phyloP scores from a whole-genome alignment of 495 filamentous ascomycete species.

The Patellaria atrata region DNA sequence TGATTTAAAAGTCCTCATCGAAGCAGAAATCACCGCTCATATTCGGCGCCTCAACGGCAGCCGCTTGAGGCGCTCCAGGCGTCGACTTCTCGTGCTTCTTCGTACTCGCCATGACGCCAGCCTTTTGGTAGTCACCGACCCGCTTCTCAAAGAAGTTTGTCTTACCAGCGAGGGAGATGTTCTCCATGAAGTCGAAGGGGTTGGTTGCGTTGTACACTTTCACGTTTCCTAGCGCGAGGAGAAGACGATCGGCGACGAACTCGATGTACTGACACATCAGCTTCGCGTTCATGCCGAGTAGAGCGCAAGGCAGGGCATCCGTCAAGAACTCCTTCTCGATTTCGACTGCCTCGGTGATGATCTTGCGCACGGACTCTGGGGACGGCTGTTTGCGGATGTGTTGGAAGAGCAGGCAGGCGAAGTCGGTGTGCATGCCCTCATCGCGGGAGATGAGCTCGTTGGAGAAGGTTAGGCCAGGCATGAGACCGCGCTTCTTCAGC shows the following conservation, averaged over 20 bases:
- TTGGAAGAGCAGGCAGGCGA: slow-evolving; percentile 90
- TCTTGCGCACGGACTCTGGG: slow-evolving; percentile 63
- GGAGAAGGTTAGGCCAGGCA: slow-evolving; percentile 96
- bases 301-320: slow-evolving; percentile 77
- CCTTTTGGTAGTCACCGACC: slow-evolving; percentile 98
- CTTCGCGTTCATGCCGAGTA: slow-evolving; percentile 93
- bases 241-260: slow-evolving; percentile 92
- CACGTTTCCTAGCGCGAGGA: slow-evolving; percentile 79
- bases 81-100: slow-evolving; percentile 54
- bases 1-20: slow-evolving; percentile 86
- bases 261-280: slow-evolving; percentile 99
- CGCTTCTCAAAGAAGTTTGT: slow-evolving; percentile 99
- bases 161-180: slow-evolving; percentile 95
- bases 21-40: slow-evolving; percentile 75
- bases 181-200: slow-evolving; percentile 99
- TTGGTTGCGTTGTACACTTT: slow-evolving; percentile 88
- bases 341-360: slow-evolving; percentile 83
- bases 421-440: slow-evolving; percentile 98
- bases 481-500: slow-evolving; percentile 99
- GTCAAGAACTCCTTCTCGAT: slow-evolving; percentile 98
- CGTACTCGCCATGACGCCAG: slow-evolving; percentile 90
- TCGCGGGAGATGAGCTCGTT: slow-evolving; percentile 99
- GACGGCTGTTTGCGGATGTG: slow-evolving; percentile 83
- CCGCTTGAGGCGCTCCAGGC: slow-evolving; percentile 22
- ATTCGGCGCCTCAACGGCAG: slow-evolving; percentile 39